Percentiles rank a stretch among this genome's conserved stretches.
phyloP scores from a whole-genome alignment of 805 yeast genomes.

The Candida corydali region DNA sequence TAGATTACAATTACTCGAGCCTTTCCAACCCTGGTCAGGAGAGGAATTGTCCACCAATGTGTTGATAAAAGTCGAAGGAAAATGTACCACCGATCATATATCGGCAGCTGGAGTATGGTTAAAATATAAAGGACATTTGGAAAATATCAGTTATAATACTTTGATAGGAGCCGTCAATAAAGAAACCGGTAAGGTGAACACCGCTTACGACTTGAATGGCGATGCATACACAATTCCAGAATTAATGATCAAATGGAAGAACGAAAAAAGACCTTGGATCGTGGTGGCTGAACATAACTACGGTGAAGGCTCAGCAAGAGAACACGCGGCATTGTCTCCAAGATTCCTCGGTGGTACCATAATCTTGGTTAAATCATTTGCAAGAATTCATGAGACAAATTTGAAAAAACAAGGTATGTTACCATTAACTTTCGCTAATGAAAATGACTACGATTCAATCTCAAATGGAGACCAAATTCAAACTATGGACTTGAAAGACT shows the following conservation, averaged over 20 bases:
- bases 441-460: slow-evolving; percentile 80
- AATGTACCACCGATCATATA: slow-evolving; percentile 97
- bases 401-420: slow-evolving; percentile 97
- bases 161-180: slow-evolving; percentile 95
- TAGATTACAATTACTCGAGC: slow-evolving; percentile 86
- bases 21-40: slow-evolving; percentile 84
- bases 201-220: slow-evolving; percentile 83
- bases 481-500: slow-evolving; percentile 68
- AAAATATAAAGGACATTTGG: slow-evolving; percentile 96
- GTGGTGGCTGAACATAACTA: slow-evolving; percentile 97
- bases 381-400: slow-evolving; percentile 97
- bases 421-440: slow-evolving; percentile 89
- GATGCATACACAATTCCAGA: slow-evolving; percentile 82
- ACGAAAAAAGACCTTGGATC: slow-evolving; percentile 80
- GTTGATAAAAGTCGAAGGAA: slow-evolving; percentile 89
- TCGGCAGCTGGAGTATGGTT: slow-evolving; percentile 99
- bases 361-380: slow-evolving; percentile 89
- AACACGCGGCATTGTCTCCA: slow-evolving; percentile 96
- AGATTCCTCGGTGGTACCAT: slow-evolving; percentile 89
- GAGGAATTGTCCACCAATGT: slow-evolving; percentile 75
- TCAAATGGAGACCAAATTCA: slow-evolving; percentile 73
- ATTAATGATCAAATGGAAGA: slow-evolving; percentile 92
- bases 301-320: slow-evolving; percentile 99
- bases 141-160: slow-evolving; percentile 92
- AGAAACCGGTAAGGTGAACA: slow-evolving; percentile 95